phyloP scores from a whole-genome alignment of 106 monocot species.

The Xerophyta viscosa region DNA sequence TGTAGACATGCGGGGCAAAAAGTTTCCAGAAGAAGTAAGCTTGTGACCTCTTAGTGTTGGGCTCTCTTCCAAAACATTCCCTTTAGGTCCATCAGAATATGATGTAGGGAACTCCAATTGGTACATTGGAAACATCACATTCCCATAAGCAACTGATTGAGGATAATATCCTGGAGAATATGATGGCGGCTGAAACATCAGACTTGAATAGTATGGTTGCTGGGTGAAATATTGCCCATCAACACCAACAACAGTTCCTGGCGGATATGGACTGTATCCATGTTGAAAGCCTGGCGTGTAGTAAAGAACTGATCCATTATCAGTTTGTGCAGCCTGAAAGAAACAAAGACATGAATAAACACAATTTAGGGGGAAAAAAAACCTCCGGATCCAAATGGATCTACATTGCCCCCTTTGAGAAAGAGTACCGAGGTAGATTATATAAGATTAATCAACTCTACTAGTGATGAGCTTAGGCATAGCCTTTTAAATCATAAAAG shows the following conservation, averaged over 20 bases:
- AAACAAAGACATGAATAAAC: background rate
- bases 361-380: background rate
- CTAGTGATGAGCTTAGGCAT: too few relatives aligned
- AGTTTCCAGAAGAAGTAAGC: constrained; percentile 13
- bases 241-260: constrained; percentile 33
- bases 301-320: constrained; percentile 51
- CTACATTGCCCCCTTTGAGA: too few relatives aligned
- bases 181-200: constrained; percentile 25
- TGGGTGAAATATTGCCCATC: constrained; percentile 68
- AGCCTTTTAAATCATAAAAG: too few relatives aligned
- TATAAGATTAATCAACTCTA: too few relatives aligned
- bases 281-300: constrained; percentile 48
- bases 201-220: constrained; percentile 32
- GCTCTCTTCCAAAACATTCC: constrained; percentile 20
- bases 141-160: constrained; percentile 48
- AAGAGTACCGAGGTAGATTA: too few relatives aligned
- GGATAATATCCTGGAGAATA: constrained; percentile 44
- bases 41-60: too few relatives aligned
- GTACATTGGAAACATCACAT: constrained; percentile 41
- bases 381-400: too few relatives aligned
- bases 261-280: constrained; percentile 33
- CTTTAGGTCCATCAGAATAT: constrained; percentile 21
- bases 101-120: constrained; percentile 39
- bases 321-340: constrained; percentile 53
- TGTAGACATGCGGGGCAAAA: constrained; percentile 9